Evolutionary conservation across 495 filamentous ascomycete genomes (phyloP), one percentile per base, ranked within the genome.

Genomic region (Aspergillus incahuasiensis): DNA sequence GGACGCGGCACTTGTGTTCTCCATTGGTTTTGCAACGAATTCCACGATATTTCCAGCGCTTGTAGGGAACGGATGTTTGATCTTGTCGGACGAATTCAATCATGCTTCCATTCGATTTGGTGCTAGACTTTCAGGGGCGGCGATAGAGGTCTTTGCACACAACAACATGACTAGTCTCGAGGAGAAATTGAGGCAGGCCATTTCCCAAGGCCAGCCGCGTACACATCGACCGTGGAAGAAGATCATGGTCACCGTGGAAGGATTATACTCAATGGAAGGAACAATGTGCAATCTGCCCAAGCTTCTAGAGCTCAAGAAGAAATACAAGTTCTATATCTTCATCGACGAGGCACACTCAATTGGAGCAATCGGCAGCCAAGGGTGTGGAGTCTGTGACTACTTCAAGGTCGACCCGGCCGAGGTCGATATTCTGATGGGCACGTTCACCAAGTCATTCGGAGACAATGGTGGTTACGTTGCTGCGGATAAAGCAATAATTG

Each of bases 221-320:
- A 94, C 89, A 13, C 91, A 96, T 67, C 83, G 91, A 21, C 91
- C 91, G 12, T 96, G 91, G 91, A 90, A 90, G 77, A 95, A 94
- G 80, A 95, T 96, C 55, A 74, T 96, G 21, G 88, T 96, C 38
- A 89, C 87, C 25, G 88, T 95, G 44, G 91, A 96, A 67, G 91
- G 91, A 41, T 77, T 96, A 2, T 95, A 95, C 73, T 94, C 89
- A 3, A 96, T 96, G 91, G 91, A 96, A 70, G 91, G 91, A 35
- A 92, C 89, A 55, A 92, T 96, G 89, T 86, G 84, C 66, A 89
- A 95, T 63, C 79, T 96, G 20, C 91, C 90, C 12, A 83, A 86
- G 28, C 69, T 96, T 39, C 63, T 96, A 40, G 79, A 74, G 40
- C 80, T 96, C 50, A 92, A 90, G 77, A 87, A 83, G 69, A 87